Percentiles rank a stretch among this genome's conserved stretches.
Evolutionary conservation across 768 basidiomycete species (phyloP).

Genomic region (Boletus pseudo-olivaceus): DNA sequence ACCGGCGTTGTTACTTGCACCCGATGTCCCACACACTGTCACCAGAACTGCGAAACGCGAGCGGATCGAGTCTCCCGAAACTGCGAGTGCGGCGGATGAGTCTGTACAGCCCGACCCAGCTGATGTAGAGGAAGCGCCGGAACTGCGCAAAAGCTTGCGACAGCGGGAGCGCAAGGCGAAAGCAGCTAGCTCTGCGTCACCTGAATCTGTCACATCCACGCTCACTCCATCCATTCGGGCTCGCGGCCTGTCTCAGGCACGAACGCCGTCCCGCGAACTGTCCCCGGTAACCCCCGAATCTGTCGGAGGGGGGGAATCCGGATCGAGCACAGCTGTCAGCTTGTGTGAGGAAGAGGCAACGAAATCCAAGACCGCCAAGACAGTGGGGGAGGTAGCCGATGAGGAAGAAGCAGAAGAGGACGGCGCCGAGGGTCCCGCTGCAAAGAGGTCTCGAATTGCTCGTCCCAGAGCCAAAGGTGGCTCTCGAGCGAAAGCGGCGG

Average conservation of each 20-base stretch:
- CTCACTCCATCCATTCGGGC: constrained; percentile 26
- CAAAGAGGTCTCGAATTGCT: constrained; percentile 20
- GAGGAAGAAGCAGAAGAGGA: constrained; percentile 18
- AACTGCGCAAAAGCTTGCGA: constrained; percentile 30
- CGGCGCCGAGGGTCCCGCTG: constrained; percentile 4
- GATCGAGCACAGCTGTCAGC: constrained; percentile 34
- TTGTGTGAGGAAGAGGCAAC: constrained; percentile 26
- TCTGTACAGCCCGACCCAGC: constrained; percentile 7
- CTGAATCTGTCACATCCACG: constrained; percentile 28
- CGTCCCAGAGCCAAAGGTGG: constrained; percentile 23
- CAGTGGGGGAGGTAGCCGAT: constrained; percentile 8
- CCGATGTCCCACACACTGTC: constrained; percentile 10
- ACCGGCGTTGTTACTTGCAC: constrained; percentile 14
- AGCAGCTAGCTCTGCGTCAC: constrained; percentile 17
- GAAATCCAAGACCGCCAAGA: constrained; percentile 19
- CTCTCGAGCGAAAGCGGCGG: constrained; percentile 15
- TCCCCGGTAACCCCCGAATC: constrained; percentile 26
- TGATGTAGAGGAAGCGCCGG: constrained; percentile 22
- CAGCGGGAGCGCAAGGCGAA: constrained; percentile 28
- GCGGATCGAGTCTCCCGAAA: constrained; percentile 16
- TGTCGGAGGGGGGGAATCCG: constrained; percentile 26
- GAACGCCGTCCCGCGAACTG: constrained; percentile 23
- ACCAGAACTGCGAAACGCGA: constrained; percentile 23
- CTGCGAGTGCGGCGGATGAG: constrained; percentile 5
- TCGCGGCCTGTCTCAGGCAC: constrained; percentile 19